These are phyloP conservation scores for Suillus ampliporus DNA, from an alignment of 768 basidiomycete species.

Conservation along the genomic window DNA sequence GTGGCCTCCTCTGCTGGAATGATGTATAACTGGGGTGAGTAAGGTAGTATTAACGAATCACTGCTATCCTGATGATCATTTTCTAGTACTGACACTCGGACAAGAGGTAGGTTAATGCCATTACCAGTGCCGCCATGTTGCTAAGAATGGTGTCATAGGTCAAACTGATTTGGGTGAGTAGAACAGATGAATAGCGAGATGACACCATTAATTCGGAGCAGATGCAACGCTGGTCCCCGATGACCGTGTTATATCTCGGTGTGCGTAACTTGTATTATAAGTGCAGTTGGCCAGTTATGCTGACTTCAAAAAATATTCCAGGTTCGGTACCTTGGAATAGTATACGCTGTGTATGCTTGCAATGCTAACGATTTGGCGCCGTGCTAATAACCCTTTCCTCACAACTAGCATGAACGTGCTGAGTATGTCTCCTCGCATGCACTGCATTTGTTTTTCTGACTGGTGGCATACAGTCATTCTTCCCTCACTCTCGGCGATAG, in stretches of 20 bases:
- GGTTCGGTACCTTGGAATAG: not conserved
- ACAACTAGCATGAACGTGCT: not conserved
- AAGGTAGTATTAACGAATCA: not conserved
- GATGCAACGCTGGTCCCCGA: not conserved
- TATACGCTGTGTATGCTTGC: not conserved
- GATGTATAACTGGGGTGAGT: not conserved
- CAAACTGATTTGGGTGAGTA: not conserved
- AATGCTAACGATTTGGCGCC: not conserved
- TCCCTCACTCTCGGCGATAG: not conserved
- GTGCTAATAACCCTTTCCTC: not conserved
- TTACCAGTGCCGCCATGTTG: not conserved
- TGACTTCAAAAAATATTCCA: not conserved
- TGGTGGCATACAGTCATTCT: not conserved
- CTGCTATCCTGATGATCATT: not conserved
- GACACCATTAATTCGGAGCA: not conserved
- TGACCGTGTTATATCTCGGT: not conserved
- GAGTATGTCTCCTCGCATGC: not conserved
- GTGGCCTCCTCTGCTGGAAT: not conserved
- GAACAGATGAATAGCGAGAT: not conserved
- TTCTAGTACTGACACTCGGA: not conserved
- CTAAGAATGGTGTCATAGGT: not conserved
- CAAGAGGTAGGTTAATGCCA: not conserved
- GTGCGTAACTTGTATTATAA: not conserved
- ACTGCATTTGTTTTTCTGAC: not conserved
- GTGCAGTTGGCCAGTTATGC: not conserved